Conservation (phyloP, 176 grass and related monocot genomes). For the Melocanna baccifera region DNA sequence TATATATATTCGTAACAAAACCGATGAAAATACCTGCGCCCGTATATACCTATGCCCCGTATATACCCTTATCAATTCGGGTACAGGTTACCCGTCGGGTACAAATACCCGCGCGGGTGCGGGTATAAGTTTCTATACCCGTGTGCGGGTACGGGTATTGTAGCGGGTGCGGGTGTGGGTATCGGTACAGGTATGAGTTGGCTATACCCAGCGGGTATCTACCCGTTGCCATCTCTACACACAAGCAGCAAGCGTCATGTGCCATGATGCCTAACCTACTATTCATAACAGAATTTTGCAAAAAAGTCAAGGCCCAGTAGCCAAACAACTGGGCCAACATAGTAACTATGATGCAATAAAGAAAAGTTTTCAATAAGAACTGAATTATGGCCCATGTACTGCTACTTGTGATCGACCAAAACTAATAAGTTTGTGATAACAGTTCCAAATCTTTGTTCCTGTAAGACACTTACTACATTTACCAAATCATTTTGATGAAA, state of each 20-base stretch:
- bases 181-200: too few species aligned
- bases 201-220: too few species aligned
- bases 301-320: not conserved
- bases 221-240: too few species aligned
- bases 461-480: not conserved
- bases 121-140: too few species aligned
- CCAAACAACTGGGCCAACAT: not conserved
- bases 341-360: not conserved
- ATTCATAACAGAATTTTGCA: not conserved
- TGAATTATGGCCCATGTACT: not conserved
- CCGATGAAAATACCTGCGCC: too few species aligned
- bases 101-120: too few species aligned
- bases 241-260: not conserved
- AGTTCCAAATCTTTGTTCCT: slow-evolving; percentile 1
- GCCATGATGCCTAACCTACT: not conserved
- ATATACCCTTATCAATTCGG: too few species aligned
- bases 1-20: too few species aligned
- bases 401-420: not conserved
- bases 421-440: not conserved
- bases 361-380: not conserved
- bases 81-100: too few species aligned
- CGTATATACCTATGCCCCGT: too few species aligned
- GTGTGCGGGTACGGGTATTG: too few species aligned
- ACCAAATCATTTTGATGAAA: not conserved
- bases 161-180: too few species aligned